A percentile compares a stretch with the other conserved stretches of the same genome.
Conservation (phyloP, 1,284 basidiomycete genomes). For the Malassezia equina region DNA sequence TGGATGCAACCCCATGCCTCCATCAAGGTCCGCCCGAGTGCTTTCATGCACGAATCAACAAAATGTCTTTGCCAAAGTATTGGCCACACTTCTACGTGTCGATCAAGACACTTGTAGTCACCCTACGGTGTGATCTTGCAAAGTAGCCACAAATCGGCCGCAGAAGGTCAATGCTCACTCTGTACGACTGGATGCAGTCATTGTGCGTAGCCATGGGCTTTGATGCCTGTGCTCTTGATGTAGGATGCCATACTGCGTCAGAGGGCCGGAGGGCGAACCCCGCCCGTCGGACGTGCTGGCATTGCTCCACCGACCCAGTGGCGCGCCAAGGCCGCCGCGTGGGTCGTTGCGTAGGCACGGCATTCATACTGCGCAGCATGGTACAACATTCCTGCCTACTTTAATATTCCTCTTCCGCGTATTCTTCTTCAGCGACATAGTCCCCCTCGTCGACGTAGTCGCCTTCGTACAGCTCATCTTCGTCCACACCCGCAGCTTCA, state of each 20-base stretch:
- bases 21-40: background rate
- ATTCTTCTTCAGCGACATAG: constrained; percentile 20
- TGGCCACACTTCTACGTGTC: background rate
- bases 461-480: constrained; percentile 45
- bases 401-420: constrained; percentile 13
- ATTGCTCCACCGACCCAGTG: too few relatives aligned
- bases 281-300: too few relatives aligned
- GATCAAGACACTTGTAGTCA: background rate
- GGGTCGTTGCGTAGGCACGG: too few relatives aligned
- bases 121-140: background rate
- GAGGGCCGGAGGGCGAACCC: too few relatives aligned
- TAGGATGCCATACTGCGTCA: too few relatives aligned
- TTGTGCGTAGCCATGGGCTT: too few relatives aligned
- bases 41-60: background rate
- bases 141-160: background rate
- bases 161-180: background rate
- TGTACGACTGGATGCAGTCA: background rate
- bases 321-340: too few relatives aligned
- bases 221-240: too few relatives aligned
- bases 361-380: background rate
- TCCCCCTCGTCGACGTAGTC: constrained; percentile 34
- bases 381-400: background rate
- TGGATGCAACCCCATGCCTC: background rate
- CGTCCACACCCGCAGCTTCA: constrained; percentile 51
- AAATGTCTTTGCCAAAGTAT: background rate